Base-by-base conservation (phyloP, 805 yeast genomes). In the Schwanniomyces sp. region DNA sequence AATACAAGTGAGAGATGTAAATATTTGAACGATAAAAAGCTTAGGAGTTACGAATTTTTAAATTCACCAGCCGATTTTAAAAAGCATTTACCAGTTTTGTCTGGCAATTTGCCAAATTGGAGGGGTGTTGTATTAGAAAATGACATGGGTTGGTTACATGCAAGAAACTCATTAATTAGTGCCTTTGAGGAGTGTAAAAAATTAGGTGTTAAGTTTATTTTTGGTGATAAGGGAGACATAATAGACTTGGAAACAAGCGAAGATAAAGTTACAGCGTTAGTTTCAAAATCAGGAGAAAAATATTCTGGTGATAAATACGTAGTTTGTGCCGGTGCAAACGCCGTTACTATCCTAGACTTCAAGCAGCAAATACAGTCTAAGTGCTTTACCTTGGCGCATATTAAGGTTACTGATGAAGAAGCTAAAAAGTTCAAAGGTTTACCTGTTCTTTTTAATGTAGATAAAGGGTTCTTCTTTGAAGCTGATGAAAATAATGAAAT, bases 301-400 rank as follows among this genome's bases (percentile, higher is more conserved):
- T 38, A 63, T 12, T 39, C 44, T 1, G 66, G 65, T 17, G 61
- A 59, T 7, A 61, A 54, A 17, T 57, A 56, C 14, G 63, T 73
- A n/a, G 52, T 73, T 2, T 54, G 64, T 47, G 73, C 75, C 2
- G 78, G 76, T 40, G 77, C 78, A 3, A 58, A 58, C n/a, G 63
- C 75, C 0, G 56, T 57, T 27, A 61, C 59, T 41, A 47, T 73
- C 25, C 42, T 70, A 10, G 71, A 72, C 46, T 69, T 69, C 52
- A 45, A 63, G 34, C 62, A 61, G 4, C 76, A 70, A 44, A 50
- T 72, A 10, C 47, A 66, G 4, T 74, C 75, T 26, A 71, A 69
- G 46, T 66, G 72, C 40, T 72, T 72, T 70, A 65, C 76, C 10
- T 69, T 73, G 27, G 76, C 69, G 11, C 78, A 73, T 49, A 65